phyloP scores from a whole-genome alignment of 208 protist genomes.

The Herpetomonas muscarum region DNA sequence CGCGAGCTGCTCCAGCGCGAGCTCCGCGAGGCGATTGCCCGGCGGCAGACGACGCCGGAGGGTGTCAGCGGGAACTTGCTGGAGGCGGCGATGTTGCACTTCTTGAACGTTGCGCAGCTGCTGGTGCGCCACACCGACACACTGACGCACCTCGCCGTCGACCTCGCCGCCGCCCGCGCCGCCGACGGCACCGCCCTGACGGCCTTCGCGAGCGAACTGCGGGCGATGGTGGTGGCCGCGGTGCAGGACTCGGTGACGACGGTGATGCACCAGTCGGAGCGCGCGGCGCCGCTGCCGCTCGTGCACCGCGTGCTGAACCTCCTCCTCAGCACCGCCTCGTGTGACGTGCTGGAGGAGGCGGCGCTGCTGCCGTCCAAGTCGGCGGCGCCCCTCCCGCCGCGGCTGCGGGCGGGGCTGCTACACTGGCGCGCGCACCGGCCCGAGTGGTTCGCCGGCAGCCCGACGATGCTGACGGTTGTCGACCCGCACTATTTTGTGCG shows the following conservation, averaged over 20 bases:
- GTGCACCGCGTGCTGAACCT: constrained; percentile 26
- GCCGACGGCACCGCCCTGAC: constrained; percentile 16
- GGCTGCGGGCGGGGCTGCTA: background rate
- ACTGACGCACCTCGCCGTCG: constrained; percentile 52
- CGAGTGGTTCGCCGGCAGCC: constrained; percentile 37
- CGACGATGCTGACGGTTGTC: constrained; percentile 54
- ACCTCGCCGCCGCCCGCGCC: constrained; percentile 17
- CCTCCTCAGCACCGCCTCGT: constrained; percentile 36
- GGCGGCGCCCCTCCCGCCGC: too few species aligned
- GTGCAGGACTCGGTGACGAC: constrained; percentile 49
- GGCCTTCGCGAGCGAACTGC: constrained; percentile 54
- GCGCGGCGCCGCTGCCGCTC: constrained; percentile 10
- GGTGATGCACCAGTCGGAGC: constrained; percentile 13
- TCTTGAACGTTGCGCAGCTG: constrained; percentile 53
- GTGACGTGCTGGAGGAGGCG: background rate
- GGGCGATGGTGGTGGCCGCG: constrained; percentile 37
- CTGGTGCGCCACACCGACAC: constrained; percentile 49
- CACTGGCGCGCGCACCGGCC: constrained; percentile 11
- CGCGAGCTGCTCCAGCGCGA: constrained; percentile 8
- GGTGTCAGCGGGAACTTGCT: constrained; percentile 50
- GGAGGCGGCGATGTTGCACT: constrained; percentile 60
- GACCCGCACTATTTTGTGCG: constrained; percentile 50
- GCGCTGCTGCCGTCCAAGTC: too few species aligned
- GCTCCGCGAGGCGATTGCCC: constrained; percentile 5
- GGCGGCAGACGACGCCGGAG: constrained; percentile 39